Evolutionary conservation across 257 asterid genomes (phyloP).

Genomic region (Craterostigma plantagineum): DNA sequence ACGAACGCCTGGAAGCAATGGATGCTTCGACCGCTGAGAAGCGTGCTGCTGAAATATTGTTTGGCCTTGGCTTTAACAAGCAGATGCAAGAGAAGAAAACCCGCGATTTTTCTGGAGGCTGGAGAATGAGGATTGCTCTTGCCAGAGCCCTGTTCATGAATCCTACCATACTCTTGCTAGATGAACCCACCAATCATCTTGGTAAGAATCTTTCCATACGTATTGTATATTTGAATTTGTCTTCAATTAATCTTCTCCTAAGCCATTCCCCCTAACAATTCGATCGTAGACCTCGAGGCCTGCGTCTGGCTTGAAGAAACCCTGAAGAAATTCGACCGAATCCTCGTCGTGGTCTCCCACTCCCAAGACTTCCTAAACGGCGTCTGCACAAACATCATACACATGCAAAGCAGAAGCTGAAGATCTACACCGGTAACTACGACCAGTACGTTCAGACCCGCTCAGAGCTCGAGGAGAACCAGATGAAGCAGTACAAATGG

Average conservation of each 20-base stretch:
- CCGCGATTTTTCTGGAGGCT: slow-evolving; percentile 95
- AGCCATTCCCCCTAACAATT: no score
- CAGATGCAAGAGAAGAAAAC: slow-evolving; percentile 86
- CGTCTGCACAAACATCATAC: slow-evolving; percentile 92
- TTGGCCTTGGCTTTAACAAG: slow-evolving; percentile 81
- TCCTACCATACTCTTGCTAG: slow-evolving; percentile 76
- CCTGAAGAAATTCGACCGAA: slow-evolving; percentile 64
- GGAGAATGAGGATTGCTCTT: slow-evolving; percentile 98
- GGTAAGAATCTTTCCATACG: slow-evolving; percentile 19
- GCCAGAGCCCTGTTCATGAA: slow-evolving; percentile 95
- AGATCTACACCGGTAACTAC: slow-evolving; percentile 68
- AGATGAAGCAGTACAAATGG: slow-evolving; percentile 95
- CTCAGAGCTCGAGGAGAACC: slow-evolving; percentile 86
- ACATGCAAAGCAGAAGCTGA: slow-evolving; percentile 77
- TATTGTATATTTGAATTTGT: neutral
- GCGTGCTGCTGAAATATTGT: slow-evolving; percentile 90
- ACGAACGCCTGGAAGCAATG: slow-evolving; percentile 85
- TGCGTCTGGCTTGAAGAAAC: slow-evolving; percentile 97
- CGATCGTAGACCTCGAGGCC: slow-evolving; percentile 66
- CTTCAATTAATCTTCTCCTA: neutral
- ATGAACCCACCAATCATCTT: slow-evolving; percentile 97
- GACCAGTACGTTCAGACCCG: slow-evolving; percentile 94
- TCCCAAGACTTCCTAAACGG: slow-evolving; percentile 96
- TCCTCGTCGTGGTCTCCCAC: slow-evolving; percentile 90
- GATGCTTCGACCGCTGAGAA: slow-evolving; percentile 91